phyloP scores from a whole-genome alignment of 2,329 filamentous ascomycete species.

The Phymatotrichopsis omnivora region DNA sequence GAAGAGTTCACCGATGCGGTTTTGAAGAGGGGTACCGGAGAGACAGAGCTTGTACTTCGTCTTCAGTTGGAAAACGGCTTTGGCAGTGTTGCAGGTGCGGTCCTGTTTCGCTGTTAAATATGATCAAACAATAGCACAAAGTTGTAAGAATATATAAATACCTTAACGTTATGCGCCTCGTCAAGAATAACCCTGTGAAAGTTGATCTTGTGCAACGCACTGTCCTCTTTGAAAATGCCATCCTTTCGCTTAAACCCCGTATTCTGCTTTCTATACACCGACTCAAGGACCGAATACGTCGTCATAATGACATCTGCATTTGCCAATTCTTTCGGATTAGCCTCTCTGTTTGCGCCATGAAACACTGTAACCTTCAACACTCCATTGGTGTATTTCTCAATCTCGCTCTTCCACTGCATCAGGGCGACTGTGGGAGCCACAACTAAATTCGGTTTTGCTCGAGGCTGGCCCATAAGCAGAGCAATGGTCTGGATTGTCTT shows the following conservation, averaged over 20 bases:
- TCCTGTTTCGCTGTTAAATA: constrained; percentile 40
- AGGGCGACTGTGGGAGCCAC: constrained; percentile 91
- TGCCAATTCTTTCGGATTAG: too few relatives aligned
- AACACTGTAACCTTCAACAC: too few relatives aligned
- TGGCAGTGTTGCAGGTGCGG: constrained; percentile 81
- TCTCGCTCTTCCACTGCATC: constrained; percentile 97
- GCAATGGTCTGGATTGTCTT: constrained; percentile 98
- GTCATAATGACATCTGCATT: constrained; percentile 98
- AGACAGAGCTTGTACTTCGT: constrained; percentile 91
- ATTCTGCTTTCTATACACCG: constrained; percentile 81
- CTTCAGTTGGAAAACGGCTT: constrained; percentile 84
- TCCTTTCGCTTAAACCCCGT: constrained; percentile 79
- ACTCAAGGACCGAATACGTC: constrained; percentile 86
- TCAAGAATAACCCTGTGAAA: constrained; percentile 92
- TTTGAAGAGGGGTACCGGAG: constrained; percentile 89
- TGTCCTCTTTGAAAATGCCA: constrained; percentile 68
- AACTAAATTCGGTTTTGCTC: constrained; percentile 67
- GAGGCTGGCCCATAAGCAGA: constrained; percentile 80
- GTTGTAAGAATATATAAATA: constrained; percentile 31
- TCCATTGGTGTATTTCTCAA: too few relatives aligned
- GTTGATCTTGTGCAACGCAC: constrained; percentile 69
- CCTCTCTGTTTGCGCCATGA: too few relatives aligned
- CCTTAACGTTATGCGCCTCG: constrained; percentile 90
- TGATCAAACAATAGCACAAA: constrained; percentile 26
- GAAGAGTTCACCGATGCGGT: constrained; percentile 95